Percentiles rank a stretch among this genome's conserved stretches.
Evolutionary conservation across 2,329 filamentous ascomycete genomes (phyloP).

Genomic region (Aspergillus sp.): DNA sequence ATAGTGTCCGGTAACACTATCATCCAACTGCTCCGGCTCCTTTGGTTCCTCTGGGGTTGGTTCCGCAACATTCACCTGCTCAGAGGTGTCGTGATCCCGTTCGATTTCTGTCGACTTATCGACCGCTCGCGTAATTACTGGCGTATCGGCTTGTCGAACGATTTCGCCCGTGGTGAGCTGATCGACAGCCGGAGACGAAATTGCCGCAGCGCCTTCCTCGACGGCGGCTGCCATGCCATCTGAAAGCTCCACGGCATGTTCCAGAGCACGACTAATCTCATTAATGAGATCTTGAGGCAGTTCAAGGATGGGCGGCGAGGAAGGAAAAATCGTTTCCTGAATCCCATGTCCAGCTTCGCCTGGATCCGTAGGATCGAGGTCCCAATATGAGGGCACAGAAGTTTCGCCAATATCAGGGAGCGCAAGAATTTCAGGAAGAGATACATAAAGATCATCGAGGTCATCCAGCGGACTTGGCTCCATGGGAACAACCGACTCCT

Average conservation of each 20-base stretch:
- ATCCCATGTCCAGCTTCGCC: too few species aligned
- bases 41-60: conserved; percentile 12
- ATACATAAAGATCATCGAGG: not conserved
- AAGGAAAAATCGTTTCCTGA: not conserved
- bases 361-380: too few species aligned
- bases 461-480: not conserved
- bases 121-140: not conserved
- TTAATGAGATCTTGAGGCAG: not conserved
- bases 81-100: conserved; percentile 6
- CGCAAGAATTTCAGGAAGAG: not conserved
- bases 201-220: not conserved
- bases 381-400: not conserved
- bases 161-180: not conserved
- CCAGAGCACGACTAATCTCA: not conserved
- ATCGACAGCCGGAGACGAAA: not conserved
- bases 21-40: not conserved
- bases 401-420: not conserved
- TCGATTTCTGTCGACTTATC: not conserved
- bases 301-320: too few species aligned
- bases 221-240: not conserved
- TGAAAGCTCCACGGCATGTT: not conserved
- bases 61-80: conserved; percentile 13
- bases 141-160: not conserved
- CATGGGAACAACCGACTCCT: not conserved
- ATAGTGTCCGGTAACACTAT: not conserved